Base-by-base conservation (phyloP, 495 filamentous ascomycete species). In the Cetradonia linearis region DNA sequence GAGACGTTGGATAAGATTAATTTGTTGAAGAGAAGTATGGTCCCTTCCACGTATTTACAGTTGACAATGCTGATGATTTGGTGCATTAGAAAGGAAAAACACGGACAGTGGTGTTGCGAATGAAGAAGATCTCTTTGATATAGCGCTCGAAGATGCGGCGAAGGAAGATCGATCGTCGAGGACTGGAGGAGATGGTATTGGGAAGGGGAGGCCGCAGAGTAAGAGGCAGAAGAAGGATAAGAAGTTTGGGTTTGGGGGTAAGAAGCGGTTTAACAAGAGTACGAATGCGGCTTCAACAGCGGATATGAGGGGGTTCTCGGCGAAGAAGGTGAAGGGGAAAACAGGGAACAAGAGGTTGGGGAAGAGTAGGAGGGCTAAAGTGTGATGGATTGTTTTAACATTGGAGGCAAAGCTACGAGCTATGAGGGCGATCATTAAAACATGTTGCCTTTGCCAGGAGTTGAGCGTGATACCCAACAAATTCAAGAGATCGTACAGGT, bases 1-100 rank as follows among this genome's bases (percentile, higher is more conserved):
- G 86, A 93, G 65, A 89, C 86, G 16, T 71, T 97, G 66, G 93
- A 96, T 64, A 96, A 94, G 82, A 94, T 98, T 68, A 88, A 88
- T 72, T 73, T 81, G 27, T 71, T 98, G 69, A 98, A 98, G 82
- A 81, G 88, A 75, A 98, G 93, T 96, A 82, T 47, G 85, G 74
- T 37, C 56, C 58, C 23, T 27, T 56, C 23, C 40, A 10, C 20
- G 20, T 18, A 53, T 49, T 23, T 33, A 37, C 28, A 60, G 20
- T 56, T 33, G n/a, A 18, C 2, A 57, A 13, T 42, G 4, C 48
- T 36, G 25, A 33, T 20, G 53, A 25, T 20, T 66, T 72, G 68
- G 70, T 72, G 56, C 67, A 40, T 30, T 68, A 97, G 92, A 97
- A 75, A 88, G 93, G 59, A 86, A 87, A 78, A 83, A 85, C 65